Base-by-base conservation (phyloP, 2,329 filamentous ascomycete species). In the Endocalyx cinctus region DNA sequence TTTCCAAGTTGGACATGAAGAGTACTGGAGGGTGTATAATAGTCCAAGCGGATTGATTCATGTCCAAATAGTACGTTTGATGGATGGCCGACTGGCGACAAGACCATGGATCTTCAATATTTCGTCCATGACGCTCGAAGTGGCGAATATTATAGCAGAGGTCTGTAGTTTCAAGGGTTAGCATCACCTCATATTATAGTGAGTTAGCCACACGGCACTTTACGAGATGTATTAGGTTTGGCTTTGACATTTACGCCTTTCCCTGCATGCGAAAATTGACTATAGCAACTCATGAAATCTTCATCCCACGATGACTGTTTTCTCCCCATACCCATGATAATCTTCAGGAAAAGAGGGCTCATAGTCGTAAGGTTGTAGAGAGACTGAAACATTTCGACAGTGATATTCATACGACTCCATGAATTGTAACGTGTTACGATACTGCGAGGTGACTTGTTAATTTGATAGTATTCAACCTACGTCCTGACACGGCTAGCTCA, bases 81-180 rank as follows among this genome's bases (percentile, higher is more conserved):
- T 42, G 29, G 7, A 42, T 13, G 17, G 33, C 39, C 11, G 36
- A 39, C 31, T 42, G 39, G 13, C 39, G 36, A 29, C 39, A 42
- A 7, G 39, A 39, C 39, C 36, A 42, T 5, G 39, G 39, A 16
- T 42, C 39, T 22, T 42, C 39, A 10, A 37, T 17, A 3, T 33
- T 26, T 19, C 39, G 36, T n/a, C 18, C 19, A 25, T 42, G 39
- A 12, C 27, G 19, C 25, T 42, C 39, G 30, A 42, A 42, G 19
- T 39, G n/a, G 15, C 39, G 33, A 17, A 39, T 37, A 13, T 39
- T 42, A 20, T 39, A 42, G 16, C 35, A 41, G 33, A 41, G 27
- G 10, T 11, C 25, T 37, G 14, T 8, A 16, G n/a, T n/a, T n/a
- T n/a, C n/a, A n/a, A n/a, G n/a, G n/a, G n/a, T n/a, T n/a, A n/a